Percentiles rank a stretch among this genome's conserved stretches.
These are phyloP conservation scores for Wickerhamomyces kurtzmanii DNA, from an alignment of 805 yeast genomes.

Conservation along the genomic window DNA sequence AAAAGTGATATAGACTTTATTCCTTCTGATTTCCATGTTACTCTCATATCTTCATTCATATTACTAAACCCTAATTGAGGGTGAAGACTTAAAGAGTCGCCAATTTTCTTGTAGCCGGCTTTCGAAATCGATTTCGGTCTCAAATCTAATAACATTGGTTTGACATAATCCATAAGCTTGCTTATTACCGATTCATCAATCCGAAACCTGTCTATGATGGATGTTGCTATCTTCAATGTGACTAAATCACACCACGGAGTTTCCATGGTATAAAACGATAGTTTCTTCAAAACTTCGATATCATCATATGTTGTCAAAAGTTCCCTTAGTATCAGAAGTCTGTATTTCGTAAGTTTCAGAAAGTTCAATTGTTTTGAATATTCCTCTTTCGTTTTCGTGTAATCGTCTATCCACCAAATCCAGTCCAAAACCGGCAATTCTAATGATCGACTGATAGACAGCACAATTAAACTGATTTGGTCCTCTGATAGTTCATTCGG, in stretches of 20 bases:
- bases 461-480: too few species aligned
- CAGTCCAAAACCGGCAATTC: conserved; percentile 1
- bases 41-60: conserved; percentile 6
- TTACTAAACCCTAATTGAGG: conserved; percentile 7
- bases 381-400: conserved; percentile 3
- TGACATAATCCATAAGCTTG: conserved; percentile 1
- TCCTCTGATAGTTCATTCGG: too few species aligned
- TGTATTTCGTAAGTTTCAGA: too few species aligned
- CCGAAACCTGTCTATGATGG: neutral
- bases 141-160: conserved; percentile 6
- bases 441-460: too few species aligned
- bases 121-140: conserved; percentile 6
- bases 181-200: neutral
- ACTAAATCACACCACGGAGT: conserved; percentile 13
- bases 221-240: neutral
- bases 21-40: conserved; percentile 8
- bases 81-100: conserved; percentile 2
- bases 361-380: conserved; percentile 8
- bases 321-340: too few species aligned
- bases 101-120: conserved; percentile 12
- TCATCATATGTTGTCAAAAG: too few species aligned
- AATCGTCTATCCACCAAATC: conserved; percentile 13
- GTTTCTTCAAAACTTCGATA: too few species aligned
- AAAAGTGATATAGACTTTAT: conserved; percentile 10
- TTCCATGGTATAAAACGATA: conserved; percentile 2